phyloP scores from a whole-genome alignment of 768 basidiomycete species.

The Mycena filopes region DNA sequence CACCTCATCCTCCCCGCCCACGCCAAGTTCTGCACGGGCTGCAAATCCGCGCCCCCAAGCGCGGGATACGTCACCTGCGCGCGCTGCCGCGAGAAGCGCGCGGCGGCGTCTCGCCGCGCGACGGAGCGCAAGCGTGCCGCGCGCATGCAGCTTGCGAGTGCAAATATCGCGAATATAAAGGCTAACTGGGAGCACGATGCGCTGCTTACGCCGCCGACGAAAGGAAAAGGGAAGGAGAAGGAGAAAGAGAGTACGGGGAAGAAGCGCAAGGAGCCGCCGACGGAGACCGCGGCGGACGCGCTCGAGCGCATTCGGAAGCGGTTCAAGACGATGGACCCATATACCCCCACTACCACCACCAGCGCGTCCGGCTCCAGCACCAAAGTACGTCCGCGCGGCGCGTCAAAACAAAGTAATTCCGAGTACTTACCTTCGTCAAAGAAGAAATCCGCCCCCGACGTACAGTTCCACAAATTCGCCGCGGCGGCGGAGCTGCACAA shows the following conservation, averaged over 20 bases:
- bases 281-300: slow-evolving; percentile 6
- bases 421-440: neutral
- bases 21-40: no score
- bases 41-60: no score
- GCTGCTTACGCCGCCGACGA: neutral
- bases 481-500: slow-evolving; percentile 9
- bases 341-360: neutral
- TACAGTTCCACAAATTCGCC: slow-evolving; percentile 17
- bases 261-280: slow-evolving; percentile 22
- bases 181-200: no score
- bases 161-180: neutral
- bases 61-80: slow-evolving; percentile 4
- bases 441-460: neutral
- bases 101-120: neutral
- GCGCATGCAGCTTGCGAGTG: neutral
- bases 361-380: no score
- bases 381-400: neutral
- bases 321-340: slow-evolving; percentile 21
- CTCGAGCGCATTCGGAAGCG: slow-evolving; percentile 24
- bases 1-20: no score
- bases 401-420: no score
- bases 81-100: slow-evolving; percentile 24
- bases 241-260: slow-evolving; percentile 5
- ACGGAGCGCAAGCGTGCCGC: neutral
- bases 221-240: neutral